These are phyloP conservation scores for Chenopodium quinoa DNA, from an alignment of 148 eudicot species.

Conservation along the genomic window DNA sequence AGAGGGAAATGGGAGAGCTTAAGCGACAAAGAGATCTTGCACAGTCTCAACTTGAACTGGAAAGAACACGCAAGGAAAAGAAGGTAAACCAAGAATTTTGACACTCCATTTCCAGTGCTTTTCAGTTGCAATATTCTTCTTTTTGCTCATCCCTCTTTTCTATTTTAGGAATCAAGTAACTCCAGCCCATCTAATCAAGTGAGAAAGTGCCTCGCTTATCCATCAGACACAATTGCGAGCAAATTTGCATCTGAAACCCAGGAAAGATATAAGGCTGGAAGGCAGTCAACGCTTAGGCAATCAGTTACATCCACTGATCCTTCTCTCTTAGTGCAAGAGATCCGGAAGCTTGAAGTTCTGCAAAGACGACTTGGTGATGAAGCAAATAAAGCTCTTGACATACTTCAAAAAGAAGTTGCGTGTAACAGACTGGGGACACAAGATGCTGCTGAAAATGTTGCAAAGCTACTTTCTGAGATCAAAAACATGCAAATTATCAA, in stretches of 20 bases:
- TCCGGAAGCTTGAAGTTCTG: slow-evolving; percentile 80
- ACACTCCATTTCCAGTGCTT: slow-evolving; percentile 7
- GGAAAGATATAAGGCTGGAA: slow-evolving; percentile 37
- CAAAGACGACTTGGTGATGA: slow-evolving; percentile 97
- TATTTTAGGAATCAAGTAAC: slow-evolving; percentile 48
- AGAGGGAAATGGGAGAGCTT: slow-evolving; percentile 79
- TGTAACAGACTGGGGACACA: slow-evolving; percentile 70
- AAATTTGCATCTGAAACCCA: slow-evolving; percentile 31
- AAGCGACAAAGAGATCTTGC: slow-evolving; percentile 77
- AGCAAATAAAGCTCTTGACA: slow-evolving; percentile 84
- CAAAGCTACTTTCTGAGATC: slow-evolving; percentile 75
- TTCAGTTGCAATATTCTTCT: not conserved
- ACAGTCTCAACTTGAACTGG: slow-evolving; percentile 68
- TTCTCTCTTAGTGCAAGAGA: slow-evolving; percentile 71
- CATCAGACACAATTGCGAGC: slow-evolving; percentile 30
- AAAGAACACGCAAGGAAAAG: slow-evolving; percentile 68
- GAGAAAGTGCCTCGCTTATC: slow-evolving; percentile 65
- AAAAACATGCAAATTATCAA: slow-evolving; percentile 56
- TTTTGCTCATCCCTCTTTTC: slow-evolving; percentile 2
- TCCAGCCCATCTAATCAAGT: slow-evolving; percentile 60
- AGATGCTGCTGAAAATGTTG: slow-evolving; percentile 76
- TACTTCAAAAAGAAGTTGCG: slow-evolving; percentile 85
- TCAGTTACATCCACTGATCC: slow-evolving; percentile 68
- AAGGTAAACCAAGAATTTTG: slow-evolving; percentile 42
- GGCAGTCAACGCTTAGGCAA: slow-evolving; percentile 54